phyloP scores from a whole-genome alignment of 2,329 filamentous ascomycete species.

The Trichoderma asperellum region DNA sequence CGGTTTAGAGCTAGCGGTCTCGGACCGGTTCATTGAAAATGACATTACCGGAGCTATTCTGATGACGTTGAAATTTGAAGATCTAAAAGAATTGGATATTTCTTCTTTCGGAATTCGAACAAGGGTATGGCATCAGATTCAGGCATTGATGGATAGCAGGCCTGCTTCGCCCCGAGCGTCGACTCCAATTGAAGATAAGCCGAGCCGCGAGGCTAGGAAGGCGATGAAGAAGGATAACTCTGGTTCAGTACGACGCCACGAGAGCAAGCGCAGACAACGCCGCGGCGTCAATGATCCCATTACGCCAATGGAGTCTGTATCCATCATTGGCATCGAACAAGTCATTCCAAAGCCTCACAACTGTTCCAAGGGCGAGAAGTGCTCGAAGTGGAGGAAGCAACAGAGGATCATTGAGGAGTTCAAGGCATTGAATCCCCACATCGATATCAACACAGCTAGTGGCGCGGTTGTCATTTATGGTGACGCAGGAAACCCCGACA shows the following conservation, averaged over 20 bases:
- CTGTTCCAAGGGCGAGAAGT: conserved; percentile 85
- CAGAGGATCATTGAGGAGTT: conserved; percentile 77
- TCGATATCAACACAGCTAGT: conserved; percentile 52
- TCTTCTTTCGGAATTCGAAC: conserved; percentile 80
- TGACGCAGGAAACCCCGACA: conserved; percentile 76
- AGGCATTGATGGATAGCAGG: conserved; percentile 63
- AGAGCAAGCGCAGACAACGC: conserved; percentile 47
- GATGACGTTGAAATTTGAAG: conserved; percentile 89
- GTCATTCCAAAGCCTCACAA: conserved; percentile 81
- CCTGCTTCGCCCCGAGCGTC: conserved; percentile 56
- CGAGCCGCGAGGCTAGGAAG: conserved; percentile 54
- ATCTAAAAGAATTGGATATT: conserved; percentile 80
- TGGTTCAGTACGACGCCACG: conserved; percentile 44
- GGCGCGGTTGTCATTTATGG: conserved; percentile 77
- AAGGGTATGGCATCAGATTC: conserved; percentile 79
- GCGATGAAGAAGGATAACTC: conserved; percentile 49
- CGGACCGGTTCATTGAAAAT: conserved; percentile 86
- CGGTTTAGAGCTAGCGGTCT: conserved; percentile 75
- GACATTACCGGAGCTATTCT: conserved; percentile 90
- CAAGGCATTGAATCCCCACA: conserved; percentile 73
- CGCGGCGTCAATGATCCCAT: conserved; percentile 66
- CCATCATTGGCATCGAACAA: conserved; percentile 91
- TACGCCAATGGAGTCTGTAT: conserved; percentile 80
- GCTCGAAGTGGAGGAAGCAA: conserved; percentile 79
- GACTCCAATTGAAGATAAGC: conserved; percentile 65